These are phyloP conservation scores for Mangifera indica DNA, from an alignment of 345 rosid genomes.

Conservation along the genomic window DNA sequence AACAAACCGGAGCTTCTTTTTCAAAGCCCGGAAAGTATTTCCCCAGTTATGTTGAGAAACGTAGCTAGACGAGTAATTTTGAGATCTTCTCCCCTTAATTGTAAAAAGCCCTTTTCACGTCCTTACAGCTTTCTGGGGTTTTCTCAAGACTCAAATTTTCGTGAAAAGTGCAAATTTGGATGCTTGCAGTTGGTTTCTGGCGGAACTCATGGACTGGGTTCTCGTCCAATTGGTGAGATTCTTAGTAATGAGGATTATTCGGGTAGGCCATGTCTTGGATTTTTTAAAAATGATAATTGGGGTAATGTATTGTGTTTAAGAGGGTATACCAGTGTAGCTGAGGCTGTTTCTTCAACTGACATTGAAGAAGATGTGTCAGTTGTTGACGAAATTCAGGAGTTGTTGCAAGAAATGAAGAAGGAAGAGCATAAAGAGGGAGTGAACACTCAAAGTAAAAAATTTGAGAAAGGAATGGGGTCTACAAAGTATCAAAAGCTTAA, in stretches of 20 bases:
- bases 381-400: conserved; percentile 62
- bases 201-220: conserved; percentile 29
- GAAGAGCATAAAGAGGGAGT: conserved; percentile 43
- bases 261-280: conserved; percentile 35
- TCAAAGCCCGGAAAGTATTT: conserved; percentile 23
- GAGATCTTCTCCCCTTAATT: conserved; percentile 21
- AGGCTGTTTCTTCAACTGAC: conserved; percentile 79
- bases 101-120: conserved; percentile 24
- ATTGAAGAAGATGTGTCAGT: conserved; percentile 63
- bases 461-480: conserved; percentile 37
- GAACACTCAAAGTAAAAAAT: conserved; percentile 22
- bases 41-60: conserved; percentile 79
- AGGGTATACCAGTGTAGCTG: conserved; percentile 70
- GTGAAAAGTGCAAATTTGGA: conserved; percentile 22
- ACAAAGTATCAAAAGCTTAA: conserved; percentile 44
- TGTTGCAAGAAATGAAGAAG: conserved; percentile 62
- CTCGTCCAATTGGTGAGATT: conserved; percentile 33
- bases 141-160: conserved; percentile 32
- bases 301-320: conserved; percentile 47
- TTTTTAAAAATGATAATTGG: conserved; percentile 27
- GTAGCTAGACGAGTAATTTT: conserved; percentile 51
- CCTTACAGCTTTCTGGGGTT: conserved; percentile 35
- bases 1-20: conserved; percentile 22
- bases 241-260: conserved; percentile 31
- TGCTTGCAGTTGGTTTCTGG: conserved; percentile 29